phyloP scores from a whole-genome alignment of 345 rosid species.

The Schrenkiella parvula region DNA sequence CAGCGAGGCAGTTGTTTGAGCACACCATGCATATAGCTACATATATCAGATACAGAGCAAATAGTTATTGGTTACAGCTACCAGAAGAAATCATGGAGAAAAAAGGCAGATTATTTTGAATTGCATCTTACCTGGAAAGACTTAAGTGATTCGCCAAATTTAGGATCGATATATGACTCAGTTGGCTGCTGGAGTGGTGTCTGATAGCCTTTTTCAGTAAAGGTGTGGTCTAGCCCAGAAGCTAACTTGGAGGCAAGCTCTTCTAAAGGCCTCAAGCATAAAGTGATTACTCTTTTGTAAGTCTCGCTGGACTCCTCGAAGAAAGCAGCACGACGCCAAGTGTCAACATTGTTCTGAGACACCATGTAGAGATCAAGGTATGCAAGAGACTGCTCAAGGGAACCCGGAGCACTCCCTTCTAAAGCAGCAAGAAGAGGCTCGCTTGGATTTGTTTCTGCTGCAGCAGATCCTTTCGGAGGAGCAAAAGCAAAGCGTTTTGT shows the following conservation, averaged over 20 bases:
- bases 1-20: slow-evolving; percentile 58
- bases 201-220: slow-evolving; percentile 38
- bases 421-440: slow-evolving; percentile 86
- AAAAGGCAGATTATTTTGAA: not conserved
- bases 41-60: not conserved
- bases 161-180: slow-evolving; percentile 43
- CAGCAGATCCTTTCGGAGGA: slow-evolving; percentile 96
- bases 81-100: not conserved
- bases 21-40: slow-evolving; percentile 85
- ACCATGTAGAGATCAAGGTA: slow-evolving; percentile 95
- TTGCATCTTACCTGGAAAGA: slow-evolving; percentile 62
- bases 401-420: slow-evolving; percentile 66
- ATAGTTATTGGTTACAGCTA: not conserved
- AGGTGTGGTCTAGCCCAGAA: slow-evolving; percentile 54
- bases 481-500: slow-evolving; percentile 76
- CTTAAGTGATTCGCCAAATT: slow-evolving; percentile 50
- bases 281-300: slow-evolving; percentile 70
- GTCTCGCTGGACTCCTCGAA: slow-evolving; percentile 92
- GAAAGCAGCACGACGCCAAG: slow-evolving; percentile 96
- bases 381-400: slow-evolving; percentile 78
- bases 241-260: slow-evolving; percentile 63
- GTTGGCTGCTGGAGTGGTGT: slow-evolving; percentile 46
- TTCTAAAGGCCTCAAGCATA: slow-evolving; percentile 77
- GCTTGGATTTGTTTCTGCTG: slow-evolving; percentile 95
- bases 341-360: slow-evolving; percentile 85